A percentile compares a stretch with the other conserved stretches of the same genome.
phyloP scores from a whole-genome alignment of 2,329 filamentous ascomycete species.

The Penicillium thymicola region DNA sequence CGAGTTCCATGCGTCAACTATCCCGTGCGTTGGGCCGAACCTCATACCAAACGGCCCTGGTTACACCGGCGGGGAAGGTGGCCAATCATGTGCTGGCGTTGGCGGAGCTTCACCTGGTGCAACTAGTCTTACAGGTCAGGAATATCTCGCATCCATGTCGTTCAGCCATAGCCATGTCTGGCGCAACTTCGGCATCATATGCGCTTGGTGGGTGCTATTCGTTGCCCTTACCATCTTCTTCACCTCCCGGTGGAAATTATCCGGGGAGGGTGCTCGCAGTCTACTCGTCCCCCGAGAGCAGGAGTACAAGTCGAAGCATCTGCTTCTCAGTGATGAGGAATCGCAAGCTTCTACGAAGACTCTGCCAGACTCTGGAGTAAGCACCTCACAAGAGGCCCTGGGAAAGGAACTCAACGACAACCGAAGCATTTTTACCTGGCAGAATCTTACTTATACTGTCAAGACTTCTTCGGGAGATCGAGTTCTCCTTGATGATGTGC shows the following conservation, averaged over 20 bases:
- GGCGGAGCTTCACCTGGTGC: not conserved
- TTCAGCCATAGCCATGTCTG: not conserved
- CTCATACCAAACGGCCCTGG: not conserved
- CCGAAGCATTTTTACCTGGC: not conserved
- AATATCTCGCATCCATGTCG: not conserved
- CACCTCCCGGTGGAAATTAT: not conserved
- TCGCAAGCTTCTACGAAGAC: no score
- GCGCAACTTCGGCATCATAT: not conserved
- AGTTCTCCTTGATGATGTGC: not conserved
- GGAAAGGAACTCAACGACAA: no score
- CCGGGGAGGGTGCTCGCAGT: not conserved
- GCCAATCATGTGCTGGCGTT: not conserved
- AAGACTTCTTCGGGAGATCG: not conserved
- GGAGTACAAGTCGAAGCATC: not conserved
- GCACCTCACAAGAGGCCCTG: no score
- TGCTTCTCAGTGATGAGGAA: no score
- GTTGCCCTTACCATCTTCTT: not conserved
- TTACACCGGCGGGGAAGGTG: not conserved
- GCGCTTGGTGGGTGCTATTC: not conserved
- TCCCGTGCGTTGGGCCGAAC: not conserved
- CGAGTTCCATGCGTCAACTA: not conserved
- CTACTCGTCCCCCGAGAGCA: not conserved
- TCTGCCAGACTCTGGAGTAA: no score
- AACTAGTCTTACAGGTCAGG: not conserved
- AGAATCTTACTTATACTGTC: not conserved